Base-by-base conservation (phyloP, 83 land plant species). In the Thuja plicata region DNA sequence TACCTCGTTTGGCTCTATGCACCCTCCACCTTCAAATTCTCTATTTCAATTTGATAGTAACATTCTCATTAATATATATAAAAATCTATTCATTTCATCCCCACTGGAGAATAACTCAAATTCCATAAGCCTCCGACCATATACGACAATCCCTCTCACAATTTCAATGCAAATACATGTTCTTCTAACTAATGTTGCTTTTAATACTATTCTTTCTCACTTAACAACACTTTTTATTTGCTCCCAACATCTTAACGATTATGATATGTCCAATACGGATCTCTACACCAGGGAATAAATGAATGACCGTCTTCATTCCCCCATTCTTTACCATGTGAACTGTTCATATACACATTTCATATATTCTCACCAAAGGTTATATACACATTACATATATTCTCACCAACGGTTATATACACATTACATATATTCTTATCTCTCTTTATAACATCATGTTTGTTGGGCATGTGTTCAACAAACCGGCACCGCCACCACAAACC, bases 101-200 rank as follows among this genome's bases (percentile, higher is more conserved):
- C 24, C 3, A 60, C 27, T 7, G 70, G 70, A 21, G 70, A 15
- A 82, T 41, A 82, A 48, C 54, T 45, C 55, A n/a, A 83, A 83
- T 83, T 48, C 55, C 34, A 46, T 45, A n/a, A 48, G 13, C 57
- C 32, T 48, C 85, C 85, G 85, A 83, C 85, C 85, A 83, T 83
- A 83, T 83, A 83, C 85, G 85, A 83, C 85, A 83, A 30, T 34
- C 1, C 0, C 35, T 48, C 30, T 46, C 54, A n/a, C 85, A 32
- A 83, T 83, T 83, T 45, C 85, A 46, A 83, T 83, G 55, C 52
- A 48, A 76, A 32, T 34, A 13, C 38, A 34, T 76, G 38, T 76
- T 35, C 9, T 10, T 27, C n/a, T 66, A 66, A 66, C n/a, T 66
- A 66, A 66, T 66, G 73, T 66, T 66, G 1, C 57, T 54, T 54